Evolutionary conservation across 805 yeast genomes (phyloP), one percentile per base, ranked within the genome.

Genomic region (Wickerhamomyces alni): DNA sequence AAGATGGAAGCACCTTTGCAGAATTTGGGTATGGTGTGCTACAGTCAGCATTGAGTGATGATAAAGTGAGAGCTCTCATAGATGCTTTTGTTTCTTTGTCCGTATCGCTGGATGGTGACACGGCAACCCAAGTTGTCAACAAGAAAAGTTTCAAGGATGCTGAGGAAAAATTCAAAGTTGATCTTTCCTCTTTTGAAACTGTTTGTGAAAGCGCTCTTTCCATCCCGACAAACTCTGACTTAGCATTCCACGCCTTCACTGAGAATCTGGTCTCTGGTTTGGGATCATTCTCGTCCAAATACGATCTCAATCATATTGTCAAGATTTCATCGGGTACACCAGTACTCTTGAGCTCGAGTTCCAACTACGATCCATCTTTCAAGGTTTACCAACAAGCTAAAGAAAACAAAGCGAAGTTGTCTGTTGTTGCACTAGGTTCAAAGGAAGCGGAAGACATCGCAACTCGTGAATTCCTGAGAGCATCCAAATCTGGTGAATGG

Each of bases 341-440:
- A 2, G 52, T 83, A 1, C 57, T 85, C 15, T 46, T 86, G 19
- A 74, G 80, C 17, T 72, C 82, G 1, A 69, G 77, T 6, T 72
- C 72, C 21, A 85, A 85, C 3, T 69, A 64, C 43, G 97, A 89
- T 58, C 80, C 91, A 0, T 72, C 83, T 0, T 66, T 66, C 40
- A 70, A 65, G 38, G 65, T 88, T 3, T 66, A 66, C 25, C 57
- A 59, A 25, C 42, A 74, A 6, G 79, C 87, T 0, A 47, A 51
- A 2, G 28, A 44, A 0, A 13, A 29, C 0, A 51, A 54, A 0
- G 45, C 47, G 8, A 48, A 58, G 2, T 51, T 80, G 26, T 54
- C 51, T 0, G 57, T 70, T 1, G 69, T 85, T 29, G 75, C 96
- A 0, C 68, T 89, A 75, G 97, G 96, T 0, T 76, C 94, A 0